Conservation (phyloP, 1,139 yeast species). For the Suhomyces maxii region DNA sequence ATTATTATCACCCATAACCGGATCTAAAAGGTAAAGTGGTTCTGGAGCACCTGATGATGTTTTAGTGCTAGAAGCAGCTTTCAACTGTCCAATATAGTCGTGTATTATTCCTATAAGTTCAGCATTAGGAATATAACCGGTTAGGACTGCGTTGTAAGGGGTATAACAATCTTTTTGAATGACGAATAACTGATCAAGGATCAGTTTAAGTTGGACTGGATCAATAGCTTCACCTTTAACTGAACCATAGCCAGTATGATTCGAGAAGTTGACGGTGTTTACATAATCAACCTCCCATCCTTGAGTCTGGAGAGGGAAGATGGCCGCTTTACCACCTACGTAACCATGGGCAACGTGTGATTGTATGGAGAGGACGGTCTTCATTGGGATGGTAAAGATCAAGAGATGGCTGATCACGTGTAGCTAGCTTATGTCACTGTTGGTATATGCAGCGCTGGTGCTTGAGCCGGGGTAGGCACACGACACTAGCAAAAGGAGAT, state of each 20-base stretch:
- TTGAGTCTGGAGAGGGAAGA: conserved; percentile 43
- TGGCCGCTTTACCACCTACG: conserved; percentile 45
- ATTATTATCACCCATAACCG: conserved; percentile 94
- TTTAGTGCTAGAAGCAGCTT: conserved; percentile 4
- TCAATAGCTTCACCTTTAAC: conserved; percentile 28
- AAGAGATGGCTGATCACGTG: neutral
- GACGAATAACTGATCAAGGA: conserved; percentile 6
- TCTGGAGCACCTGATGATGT: neutral
- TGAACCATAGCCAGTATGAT: conserved; percentile 49
- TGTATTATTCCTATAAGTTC: conserved; percentile 25
- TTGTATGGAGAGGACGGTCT: conserved; percentile 36
- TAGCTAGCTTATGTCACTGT: no score
- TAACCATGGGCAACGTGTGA: conserved; percentile 51
- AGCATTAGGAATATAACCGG: conserved; percentile 41
- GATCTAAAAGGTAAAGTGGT: conserved; percentile 69
- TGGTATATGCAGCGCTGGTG: no score
- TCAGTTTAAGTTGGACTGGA: conserved; percentile 7
- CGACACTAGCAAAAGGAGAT: neutral
- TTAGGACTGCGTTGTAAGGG: conserved; percentile 16
- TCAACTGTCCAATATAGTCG: conserved; percentile 12
- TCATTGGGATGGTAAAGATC: conserved; percentile 5
- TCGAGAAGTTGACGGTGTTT: conserved; percentile 44
- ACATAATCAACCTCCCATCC: conserved; percentile 49
- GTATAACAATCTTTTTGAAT: neutral
- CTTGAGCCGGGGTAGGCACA: no score